These are phyloP conservation scores for Cyclotella cryptica DNA, from an alignment of 108 stramenopile genomes.

Conservation along the genomic window DNA sequence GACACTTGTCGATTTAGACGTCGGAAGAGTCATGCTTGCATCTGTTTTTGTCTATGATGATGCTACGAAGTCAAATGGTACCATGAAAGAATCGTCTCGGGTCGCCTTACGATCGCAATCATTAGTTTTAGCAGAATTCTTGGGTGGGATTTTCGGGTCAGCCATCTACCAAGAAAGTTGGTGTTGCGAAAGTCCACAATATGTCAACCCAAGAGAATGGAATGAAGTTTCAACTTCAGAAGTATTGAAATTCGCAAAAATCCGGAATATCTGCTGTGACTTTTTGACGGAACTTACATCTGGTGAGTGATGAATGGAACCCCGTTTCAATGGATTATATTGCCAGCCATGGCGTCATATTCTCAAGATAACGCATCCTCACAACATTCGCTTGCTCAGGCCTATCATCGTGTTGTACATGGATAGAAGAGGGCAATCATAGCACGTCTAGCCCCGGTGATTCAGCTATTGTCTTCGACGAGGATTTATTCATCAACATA, in stretches of 20 bases:
- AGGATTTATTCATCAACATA: slow-evolving; percentile 79
- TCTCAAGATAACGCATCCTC: not conserved
- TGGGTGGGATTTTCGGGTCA: slow-evolving; percentile 71
- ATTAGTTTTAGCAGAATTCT: slow-evolving; percentile 72
- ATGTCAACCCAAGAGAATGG: slow-evolving; percentile 10
- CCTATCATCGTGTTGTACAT: slow-evolving; percentile 73
- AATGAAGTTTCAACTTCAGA: not conserved
- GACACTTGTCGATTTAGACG: slow-evolving; percentile 88
- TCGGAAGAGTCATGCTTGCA: slow-evolving; percentile 87
- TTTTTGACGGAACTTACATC: slow-evolving; percentile 75
- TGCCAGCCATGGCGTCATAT: not conserved
- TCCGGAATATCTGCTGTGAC: slow-evolving; percentile 35
- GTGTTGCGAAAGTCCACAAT: slow-evolving; percentile 66
- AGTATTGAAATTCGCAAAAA: slow-evolving; percentile 28
- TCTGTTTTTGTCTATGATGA: slow-evolving; percentile 63
- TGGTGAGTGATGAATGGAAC: slow-evolving; percentile 24
- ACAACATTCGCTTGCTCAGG: slow-evolving; percentile 25
- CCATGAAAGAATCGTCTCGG: slow-evolving; percentile 26
- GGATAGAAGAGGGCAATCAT: slow-evolving; percentile 71
- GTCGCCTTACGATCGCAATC: slow-evolving; percentile 75
- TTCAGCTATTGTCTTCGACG: slow-evolving; percentile 80
- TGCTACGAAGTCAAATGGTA: slow-evolving; percentile 33
- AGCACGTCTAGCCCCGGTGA: slow-evolving; percentile 42
- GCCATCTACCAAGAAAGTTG: slow-evolving; percentile 66
- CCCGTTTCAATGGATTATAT: not conserved